Base-by-base conservation (phyloP, 2,329 filamentous ascomycete species). In the Trichoderma atrobrunneum region DNA sequence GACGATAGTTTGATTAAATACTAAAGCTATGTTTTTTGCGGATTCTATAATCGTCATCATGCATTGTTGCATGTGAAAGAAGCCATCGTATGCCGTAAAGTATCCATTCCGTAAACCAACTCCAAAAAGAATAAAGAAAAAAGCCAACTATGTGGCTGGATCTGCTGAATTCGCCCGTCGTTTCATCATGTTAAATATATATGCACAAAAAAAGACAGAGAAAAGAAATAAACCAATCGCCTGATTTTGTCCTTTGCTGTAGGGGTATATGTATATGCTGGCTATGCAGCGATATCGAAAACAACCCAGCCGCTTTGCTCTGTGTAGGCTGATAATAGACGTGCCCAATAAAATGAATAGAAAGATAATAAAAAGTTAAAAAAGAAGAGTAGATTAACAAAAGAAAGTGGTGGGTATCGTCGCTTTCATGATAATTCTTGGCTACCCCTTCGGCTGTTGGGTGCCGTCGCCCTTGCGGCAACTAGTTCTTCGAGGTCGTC, bases 401-500 rank as follows among this genome's bases (percentile, higher is more conserved):
- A 32, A 60, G 28, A 32, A 21, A 32, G 28, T 54, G 21, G 11
- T 54, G 48, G 48, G 21, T 57, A n/a, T 69, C 66, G 56, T 69
- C 36, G 54, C 30, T 28, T 14, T 61, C 54, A 16, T 69, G 43
- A 62, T 54, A 70, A 36, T 18, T 70, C 66, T 54, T 59, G 68
- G 68, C 68, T 71, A 7, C 68, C 68, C 60, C 68, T 71, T 71
- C 72, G 72, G 57, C 72, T 73, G 70, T 70, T 72, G 32, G 72
- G 70, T 26, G 69, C 72, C 4, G 70, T 72, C 2, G 69, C 24
- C 24, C 76, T 63, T 48, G 68, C 73, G 12, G 80, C 79, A 61
- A 80, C 77, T 64, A 80, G 74, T 24, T 74, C 75, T 76, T 80
- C 79, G 34, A 86, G 79, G 48, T 80, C 75, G 30, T 85, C 83